Conservation (phyloP, 805 yeast genomes). For the Candida wancherniae region DNA sequence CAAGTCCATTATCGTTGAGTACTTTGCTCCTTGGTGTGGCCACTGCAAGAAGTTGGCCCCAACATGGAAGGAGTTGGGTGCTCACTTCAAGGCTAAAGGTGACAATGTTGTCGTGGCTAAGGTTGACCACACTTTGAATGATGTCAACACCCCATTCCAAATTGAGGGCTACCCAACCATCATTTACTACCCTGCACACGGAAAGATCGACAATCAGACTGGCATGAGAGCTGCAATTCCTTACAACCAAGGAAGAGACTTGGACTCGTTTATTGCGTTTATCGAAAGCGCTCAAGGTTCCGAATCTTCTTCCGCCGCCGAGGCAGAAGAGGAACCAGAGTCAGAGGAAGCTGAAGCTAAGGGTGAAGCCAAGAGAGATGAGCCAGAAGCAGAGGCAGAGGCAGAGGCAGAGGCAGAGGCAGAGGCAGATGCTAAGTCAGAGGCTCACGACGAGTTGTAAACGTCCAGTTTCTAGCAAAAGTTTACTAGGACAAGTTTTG, state of each 20-base stretch:
- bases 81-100: slow-evolving; percentile 48
- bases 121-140: slow-evolving; percentile 86
- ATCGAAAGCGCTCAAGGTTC: slow-evolving; percentile 64
- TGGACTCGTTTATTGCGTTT: slow-evolving; percentile 66
- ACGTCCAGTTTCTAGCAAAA: background rate
- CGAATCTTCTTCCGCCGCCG: slow-evolving; percentile 48
- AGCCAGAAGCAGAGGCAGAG: slow-evolving; percentile 13
- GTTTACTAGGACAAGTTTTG: background rate
- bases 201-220: slow-evolving; percentile 36
- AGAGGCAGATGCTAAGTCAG: slow-evolving; percentile 12
- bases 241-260: slow-evolving; percentile 67
- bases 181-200: slow-evolving; percentile 78
- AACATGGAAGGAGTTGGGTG: slow-evolving; percentile 81
- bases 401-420: slow-evolving; percentile 12
- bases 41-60: slow-evolving; percentile 93
- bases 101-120: slow-evolving; percentile 71
- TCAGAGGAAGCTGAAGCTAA: slow-evolving; percentile 19
- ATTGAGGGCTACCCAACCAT: slow-evolving; percentile 92
- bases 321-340: slow-evolving; percentile 16
- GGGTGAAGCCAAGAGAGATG: slow-evolving; percentile 22
- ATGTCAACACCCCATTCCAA: slow-evolving; percentile 62
- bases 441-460: slow-evolving; percentile 38
- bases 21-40: slow-evolving; percentile 98
- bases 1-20: slow-evolving; percentile 79
- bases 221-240: slow-evolving; percentile 50